phyloP scores from a whole-genome alignment of 768 basidiomycete species.

The Trametes maxima region DNA sequence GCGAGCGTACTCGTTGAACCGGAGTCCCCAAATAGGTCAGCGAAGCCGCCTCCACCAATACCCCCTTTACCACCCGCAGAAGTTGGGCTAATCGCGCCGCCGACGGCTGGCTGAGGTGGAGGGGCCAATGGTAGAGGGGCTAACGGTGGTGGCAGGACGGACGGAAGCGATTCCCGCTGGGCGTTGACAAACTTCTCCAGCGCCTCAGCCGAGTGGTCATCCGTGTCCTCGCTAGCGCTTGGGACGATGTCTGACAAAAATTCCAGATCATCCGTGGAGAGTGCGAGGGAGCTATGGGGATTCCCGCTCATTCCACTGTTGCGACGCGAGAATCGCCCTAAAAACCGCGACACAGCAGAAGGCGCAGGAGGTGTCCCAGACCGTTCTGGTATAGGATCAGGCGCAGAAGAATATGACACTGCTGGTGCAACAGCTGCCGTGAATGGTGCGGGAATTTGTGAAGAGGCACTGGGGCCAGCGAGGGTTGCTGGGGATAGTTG shows the following conservation, averaged over 20 bases:
- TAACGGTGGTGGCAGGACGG: conserved; percentile 25
- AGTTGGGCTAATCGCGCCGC: not conserved
- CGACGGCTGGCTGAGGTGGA: not conserved
- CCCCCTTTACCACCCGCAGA: not conserved
- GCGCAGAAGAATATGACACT: conserved; percentile 23
- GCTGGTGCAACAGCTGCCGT: conserved; percentile 6
- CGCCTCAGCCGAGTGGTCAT: conserved; percentile 38
- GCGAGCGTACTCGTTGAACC: conserved; percentile 11
- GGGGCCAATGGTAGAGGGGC: conserved; percentile 13
- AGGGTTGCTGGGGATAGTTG: conserved; percentile 2
- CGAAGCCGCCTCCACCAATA: conserved; percentile 17
- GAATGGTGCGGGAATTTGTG: not conserved
- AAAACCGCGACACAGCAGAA: conserved; percentile 83
- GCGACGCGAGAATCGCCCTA: conserved; percentile 68
- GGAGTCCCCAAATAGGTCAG: conserved; percentile 20
- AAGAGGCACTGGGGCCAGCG: not conserved
- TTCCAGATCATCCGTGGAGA: conserved; percentile 81
- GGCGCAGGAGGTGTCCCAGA: conserved; percentile 29
- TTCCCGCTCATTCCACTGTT: conserved; percentile 44
- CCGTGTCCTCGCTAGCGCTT: conserved; percentile 46
- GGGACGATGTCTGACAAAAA: conserved; percentile 74
- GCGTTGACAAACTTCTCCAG: conserved; percentile 44
- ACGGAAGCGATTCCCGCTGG: conserved; percentile 36
- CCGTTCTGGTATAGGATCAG: conserved; percentile 26
- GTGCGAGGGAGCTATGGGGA: conserved; percentile 58